Conservation (phyloP, 1,139 yeast species). For the Schizosaccharomyces versatilis region DNA sequence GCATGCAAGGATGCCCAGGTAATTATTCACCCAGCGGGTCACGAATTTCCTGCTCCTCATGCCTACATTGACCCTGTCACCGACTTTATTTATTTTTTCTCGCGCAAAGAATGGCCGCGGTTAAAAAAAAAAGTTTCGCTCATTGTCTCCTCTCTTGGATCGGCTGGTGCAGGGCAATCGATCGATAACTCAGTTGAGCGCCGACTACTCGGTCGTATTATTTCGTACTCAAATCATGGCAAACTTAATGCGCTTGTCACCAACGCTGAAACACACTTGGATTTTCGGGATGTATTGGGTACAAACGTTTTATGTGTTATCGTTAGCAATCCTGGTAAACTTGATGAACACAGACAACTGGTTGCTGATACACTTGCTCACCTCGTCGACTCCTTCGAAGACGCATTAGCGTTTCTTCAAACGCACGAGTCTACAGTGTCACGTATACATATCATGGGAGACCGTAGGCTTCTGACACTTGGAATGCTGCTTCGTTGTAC, state of each 20-base stretch:
- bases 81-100: neutral
- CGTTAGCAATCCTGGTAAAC: neutral
- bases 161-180: neutral
- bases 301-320: neutral
- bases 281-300: neutral
- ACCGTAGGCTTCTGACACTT: neutral
- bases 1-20: neutral
- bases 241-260: neutral
- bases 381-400: neutral
- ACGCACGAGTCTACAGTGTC: neutral
- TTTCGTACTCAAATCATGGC: neutral
- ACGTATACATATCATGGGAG: neutral
- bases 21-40: neutral
- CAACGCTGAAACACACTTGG: neutral
- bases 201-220: neutral
- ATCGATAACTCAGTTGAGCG: neutral
- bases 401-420: neutral
- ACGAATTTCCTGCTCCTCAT: neutral
- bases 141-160: neutral
- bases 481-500: neutral
- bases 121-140: neutral
- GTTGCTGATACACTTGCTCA: neutral
- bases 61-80: neutral
- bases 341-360: neutral
- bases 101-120: neutral